Percentiles rank a stretch among this genome's conserved stretches.
phyloP scores from a whole-genome alignment of 2,329 filamentous ascomycete genomes.

The Talaromyces sp. region DNA sequence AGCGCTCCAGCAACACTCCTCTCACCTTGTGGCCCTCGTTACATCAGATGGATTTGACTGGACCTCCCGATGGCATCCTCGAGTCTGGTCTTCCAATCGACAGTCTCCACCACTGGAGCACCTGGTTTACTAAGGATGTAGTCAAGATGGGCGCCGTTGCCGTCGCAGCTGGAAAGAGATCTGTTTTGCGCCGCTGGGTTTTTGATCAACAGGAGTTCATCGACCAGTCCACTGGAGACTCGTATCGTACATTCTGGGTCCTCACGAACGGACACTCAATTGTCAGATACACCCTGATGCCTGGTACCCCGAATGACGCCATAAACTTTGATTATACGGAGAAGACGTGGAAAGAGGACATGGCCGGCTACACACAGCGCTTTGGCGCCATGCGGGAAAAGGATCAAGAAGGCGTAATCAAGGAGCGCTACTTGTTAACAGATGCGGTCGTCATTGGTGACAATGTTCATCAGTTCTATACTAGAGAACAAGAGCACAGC shows the following conservation, averaged over 20 bases:
- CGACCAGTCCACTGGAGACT: constrained; percentile 32
- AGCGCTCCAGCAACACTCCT: constrained; percentile 35
- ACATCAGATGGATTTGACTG: constrained; percentile 43
- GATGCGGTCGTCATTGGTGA: constrained; percentile 38
- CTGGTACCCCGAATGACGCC: constrained; percentile 32
- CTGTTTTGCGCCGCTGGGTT: constrained; percentile 41
- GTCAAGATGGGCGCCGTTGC: constrained; percentile 41
- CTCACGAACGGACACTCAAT: constrained; percentile 43
- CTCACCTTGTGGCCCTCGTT: constrained; percentile 40
- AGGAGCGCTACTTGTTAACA: constrained; percentile 39
- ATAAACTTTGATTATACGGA: constrained; percentile 41
- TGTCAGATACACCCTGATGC: constrained; percentile 38
- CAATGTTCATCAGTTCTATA: constrained; percentile 42
- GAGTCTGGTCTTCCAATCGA: constrained; percentile 42
- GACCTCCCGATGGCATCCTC: constrained; percentile 39
- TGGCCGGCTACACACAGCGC: constrained; percentile 36
- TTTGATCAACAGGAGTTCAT: constrained; percentile 38
- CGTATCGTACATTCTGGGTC: constrained; percentile 38
- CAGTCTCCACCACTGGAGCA: constrained; percentile 42
- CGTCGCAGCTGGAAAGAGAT: constrained; percentile 37
- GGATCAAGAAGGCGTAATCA: constrained; percentile 36
- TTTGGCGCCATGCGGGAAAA: constrained; percentile 37
- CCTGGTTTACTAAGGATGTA: constrained; percentile 42
- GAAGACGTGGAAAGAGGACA: constrained; percentile 42
- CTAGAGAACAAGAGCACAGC: constrained; percentile 35